Conservation (phyloP, 2,329 filamentous ascomycete genomes). For the Colletotrichum tropicicola region DNA sequence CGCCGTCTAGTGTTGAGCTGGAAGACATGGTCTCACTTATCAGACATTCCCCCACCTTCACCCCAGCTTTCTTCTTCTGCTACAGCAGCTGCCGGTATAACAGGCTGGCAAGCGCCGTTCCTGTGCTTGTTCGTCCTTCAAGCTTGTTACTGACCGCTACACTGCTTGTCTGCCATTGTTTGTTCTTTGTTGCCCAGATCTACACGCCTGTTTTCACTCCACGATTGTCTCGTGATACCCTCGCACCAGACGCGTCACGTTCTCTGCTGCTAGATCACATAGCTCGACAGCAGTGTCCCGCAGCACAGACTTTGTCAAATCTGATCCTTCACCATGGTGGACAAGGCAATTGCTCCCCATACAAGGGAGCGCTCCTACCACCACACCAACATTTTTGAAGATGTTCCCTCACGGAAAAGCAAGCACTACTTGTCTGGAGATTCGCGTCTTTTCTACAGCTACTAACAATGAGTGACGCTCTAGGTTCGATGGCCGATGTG, state of each 20-base stretch:
- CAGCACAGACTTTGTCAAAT: neutral
- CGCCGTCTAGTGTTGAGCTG: constrained; percentile 21
- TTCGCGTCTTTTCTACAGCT: neutral
- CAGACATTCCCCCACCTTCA: constrained; percentile 27
- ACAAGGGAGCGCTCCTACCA: constrained; percentile 31
- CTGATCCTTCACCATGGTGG: constrained; percentile 17
- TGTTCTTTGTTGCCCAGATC: constrained; percentile 13
- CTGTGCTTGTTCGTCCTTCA: constrained; percentile 7
- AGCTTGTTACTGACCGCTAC: constrained; percentile 5
- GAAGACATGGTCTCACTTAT: constrained; percentile 23
- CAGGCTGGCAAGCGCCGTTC: constrained; percentile 24
- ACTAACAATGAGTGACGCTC: constrained; percentile 27
- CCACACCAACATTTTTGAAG: constrained; percentile 20
- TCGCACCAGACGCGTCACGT: neutral
- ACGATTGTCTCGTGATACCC: constrained; percentile 11
- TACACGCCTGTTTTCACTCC: neutral
- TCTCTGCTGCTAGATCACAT: neutral
- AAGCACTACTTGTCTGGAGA: constrained; percentile 6
- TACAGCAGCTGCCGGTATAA: constrained; percentile 16
- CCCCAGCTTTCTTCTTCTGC: constrained; percentile 24
- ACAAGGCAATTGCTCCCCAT: constrained; percentile 30
- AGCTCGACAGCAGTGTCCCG: neutral
- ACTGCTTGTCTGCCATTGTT: constrained; percentile 18
- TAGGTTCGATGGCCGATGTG: constrained; percentile 91
- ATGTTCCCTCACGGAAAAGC: constrained; percentile 24